These are phyloP conservation scores for Pouteria glomerata DNA, from an alignment of 148 eudicot species.

Conservation along the genomic window DNA sequence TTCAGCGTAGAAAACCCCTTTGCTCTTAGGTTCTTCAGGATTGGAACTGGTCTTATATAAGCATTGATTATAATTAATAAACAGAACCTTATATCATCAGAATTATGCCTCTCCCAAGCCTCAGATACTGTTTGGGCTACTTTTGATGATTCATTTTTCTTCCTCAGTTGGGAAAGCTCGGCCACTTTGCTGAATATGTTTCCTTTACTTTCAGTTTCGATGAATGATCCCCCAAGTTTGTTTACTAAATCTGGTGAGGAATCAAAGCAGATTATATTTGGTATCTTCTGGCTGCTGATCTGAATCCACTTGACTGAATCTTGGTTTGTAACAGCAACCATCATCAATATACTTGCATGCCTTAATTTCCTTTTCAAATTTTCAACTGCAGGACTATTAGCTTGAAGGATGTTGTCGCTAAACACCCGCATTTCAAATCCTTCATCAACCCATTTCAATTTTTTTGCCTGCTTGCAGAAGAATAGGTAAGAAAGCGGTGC, in stretches of 20 bases:
- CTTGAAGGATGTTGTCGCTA: constrained; percentile 33
- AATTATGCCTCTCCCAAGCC: constrained; percentile 84
- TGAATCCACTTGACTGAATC: constrained; percentile 64
- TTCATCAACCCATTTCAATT: constrained; percentile 85
- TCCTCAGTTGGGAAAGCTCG: constrained; percentile 27
- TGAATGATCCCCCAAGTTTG: constrained; percentile 64
- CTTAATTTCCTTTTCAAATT: constrained; percentile 37
- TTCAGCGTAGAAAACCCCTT: constrained; percentile 80
- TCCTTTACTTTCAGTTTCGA: constrained; percentile 27
- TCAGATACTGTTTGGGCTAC: constrained; percentile 47
- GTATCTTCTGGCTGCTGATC: constrained; percentile 33
- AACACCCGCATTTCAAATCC: constrained; percentile 68
- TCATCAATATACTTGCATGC: constrained; percentile 51
- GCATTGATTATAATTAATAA: constrained; percentile 77
- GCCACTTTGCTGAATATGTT: constrained; percentile 35
- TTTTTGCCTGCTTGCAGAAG: constrained; percentile 48
- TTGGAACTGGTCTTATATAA: constrained; percentile 72
- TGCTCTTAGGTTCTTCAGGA: constrained; percentile 68
- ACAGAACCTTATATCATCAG: constrained; percentile 91
- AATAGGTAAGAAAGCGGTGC: neutral
- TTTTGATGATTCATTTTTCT: constrained; percentile 36
- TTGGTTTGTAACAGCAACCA: constrained; percentile 58
- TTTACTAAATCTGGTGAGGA: constrained; percentile 60
- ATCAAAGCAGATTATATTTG: constrained; percentile 74
- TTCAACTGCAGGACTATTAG: constrained; percentile 14